A percentile compares a stretch with the other conserved stretches of the same genome.
phyloP scores from a whole-genome alignment of 2,329 filamentous ascomycete species.

The Pseudopithomyces chartarum region DNA sequence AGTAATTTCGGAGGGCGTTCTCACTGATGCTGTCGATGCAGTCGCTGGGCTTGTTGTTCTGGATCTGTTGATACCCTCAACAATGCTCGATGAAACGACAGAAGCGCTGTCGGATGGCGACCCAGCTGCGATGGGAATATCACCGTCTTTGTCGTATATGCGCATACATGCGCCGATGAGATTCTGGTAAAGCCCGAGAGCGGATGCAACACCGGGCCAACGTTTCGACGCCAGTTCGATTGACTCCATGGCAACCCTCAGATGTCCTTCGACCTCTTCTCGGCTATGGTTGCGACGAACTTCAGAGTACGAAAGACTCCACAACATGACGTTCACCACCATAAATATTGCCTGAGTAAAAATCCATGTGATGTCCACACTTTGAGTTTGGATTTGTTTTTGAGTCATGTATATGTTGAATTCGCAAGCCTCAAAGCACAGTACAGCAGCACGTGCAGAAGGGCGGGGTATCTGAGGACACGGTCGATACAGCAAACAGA shows the following conservation, averaged over 20 bases:
- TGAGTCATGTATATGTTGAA: slow-evolving; percentile 82
- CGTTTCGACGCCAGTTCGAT: slow-evolving; percentile 80
- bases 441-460: slow-evolving; percentile 74
- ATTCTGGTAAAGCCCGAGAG: slow-evolving; percentile 83
- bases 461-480: slow-evolving; percentile 91
- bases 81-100: slow-evolving; percentile 44
- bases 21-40: slow-evolving; percentile 44
- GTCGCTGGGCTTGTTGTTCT: slow-evolving; percentile 52
- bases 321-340: slow-evolving; percentile 88
- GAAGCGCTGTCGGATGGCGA: slow-evolving; percentile 55
- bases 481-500: slow-evolving; percentile 85
- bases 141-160: slow-evolving; percentile 73
- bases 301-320: slow-evolving; percentile 86
- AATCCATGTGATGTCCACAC: slow-evolving; percentile 90
- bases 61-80: slow-evolving; percentile 50
- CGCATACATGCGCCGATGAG: slow-evolving; percentile 85
- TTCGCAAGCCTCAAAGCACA: slow-evolving; percentile 81
- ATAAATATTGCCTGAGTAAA: slow-evolving; percentile 90
- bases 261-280: slow-evolving; percentile 76
- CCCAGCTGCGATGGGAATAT: slow-evolving; percentile 54
- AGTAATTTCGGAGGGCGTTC: slow-evolving; percentile 41
- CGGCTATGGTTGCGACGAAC: slow-evolving; percentile 74
- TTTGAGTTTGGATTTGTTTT: slow-evolving; percentile 75
- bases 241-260: slow-evolving; percentile 76
- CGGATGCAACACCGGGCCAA: slow-evolving; percentile 89